Evolutionary conservation across 306 rosid genomes (phyloP).

Genomic region (Sicyos baderoa): DNA sequence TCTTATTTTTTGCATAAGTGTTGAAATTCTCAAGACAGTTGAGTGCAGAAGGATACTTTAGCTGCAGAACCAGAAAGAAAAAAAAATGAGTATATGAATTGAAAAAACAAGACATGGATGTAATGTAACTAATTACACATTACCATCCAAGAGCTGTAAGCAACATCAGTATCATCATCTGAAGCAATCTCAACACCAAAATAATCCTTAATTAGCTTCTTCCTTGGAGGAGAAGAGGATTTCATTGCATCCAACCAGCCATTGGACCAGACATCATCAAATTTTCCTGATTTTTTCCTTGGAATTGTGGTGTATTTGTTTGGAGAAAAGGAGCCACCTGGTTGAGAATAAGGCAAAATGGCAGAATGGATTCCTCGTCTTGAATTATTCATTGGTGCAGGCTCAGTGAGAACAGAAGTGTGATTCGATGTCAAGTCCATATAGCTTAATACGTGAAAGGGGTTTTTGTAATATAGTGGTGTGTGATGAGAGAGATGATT

Average conservation of each 20-base stretch:
- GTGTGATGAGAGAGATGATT: not conserved
- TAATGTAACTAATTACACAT: not conserved
- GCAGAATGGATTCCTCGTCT: slow-evolving; percentile 58
- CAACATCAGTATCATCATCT: slow-evolving; percentile 54
- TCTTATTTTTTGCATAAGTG: slow-evolving; percentile 48
- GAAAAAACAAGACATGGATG: not conserved
- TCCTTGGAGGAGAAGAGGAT: slow-evolving; percentile 85
- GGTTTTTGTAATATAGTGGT: slow-evolving; percentile 1
- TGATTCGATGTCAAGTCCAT: slow-evolving; percentile 78
- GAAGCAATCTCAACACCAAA: slow-evolving; percentile 37
- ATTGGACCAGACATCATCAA: slow-evolving; percentile 74
- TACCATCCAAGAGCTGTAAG: slow-evolving; percentile 69
- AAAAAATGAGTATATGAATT: not conserved
- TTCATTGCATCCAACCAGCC: slow-evolving; percentile 97
- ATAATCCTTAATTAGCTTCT: slow-evolving; percentile 52
- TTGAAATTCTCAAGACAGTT: slow-evolving; percentile 43
- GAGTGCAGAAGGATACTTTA: slow-evolving; percentile 75
- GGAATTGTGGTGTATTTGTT: slow-evolving; percentile 41
- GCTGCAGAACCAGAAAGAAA: slow-evolving; percentile 31
- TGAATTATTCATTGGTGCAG: slow-evolving; percentile 62
- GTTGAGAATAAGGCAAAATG: slow-evolving; percentile 47
- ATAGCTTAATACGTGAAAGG: slow-evolving; percentile 17
- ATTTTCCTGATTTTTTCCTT: slow-evolving; percentile 46
- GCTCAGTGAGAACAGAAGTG: slow-evolving; percentile 59
- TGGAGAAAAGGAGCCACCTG: slow-evolving; percentile 46